Conservation (phyloP, 305 asterid species). For the Striga hermonthica region DNA sequence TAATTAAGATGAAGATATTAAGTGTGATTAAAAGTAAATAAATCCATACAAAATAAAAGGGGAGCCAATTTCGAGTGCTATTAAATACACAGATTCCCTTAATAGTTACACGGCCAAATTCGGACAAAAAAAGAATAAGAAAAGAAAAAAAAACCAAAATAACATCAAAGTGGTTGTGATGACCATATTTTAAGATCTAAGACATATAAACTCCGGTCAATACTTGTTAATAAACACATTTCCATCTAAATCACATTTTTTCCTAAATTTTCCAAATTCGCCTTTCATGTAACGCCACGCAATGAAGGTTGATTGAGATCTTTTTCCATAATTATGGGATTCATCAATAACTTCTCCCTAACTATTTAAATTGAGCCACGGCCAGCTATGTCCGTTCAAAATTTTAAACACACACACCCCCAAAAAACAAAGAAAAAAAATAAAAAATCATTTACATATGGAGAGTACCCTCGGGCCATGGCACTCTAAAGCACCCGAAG, state of each 20-base stretch:
- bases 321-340: slow-evolving; percentile 43
- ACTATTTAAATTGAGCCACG: slow-evolving; percentile 26
- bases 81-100: background rate
- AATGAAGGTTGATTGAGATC: slow-evolving; percentile 40
- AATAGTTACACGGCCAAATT: slow-evolving; percentile 5
- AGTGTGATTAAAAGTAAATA: slow-evolving; percentile 22
- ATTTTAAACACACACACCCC: background rate
- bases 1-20: slow-evolving; percentile 32
- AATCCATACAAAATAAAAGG: slow-evolving; percentile 6
- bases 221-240: slow-evolving; percentile 33
- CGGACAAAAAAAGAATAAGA: background rate
- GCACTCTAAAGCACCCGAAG: slow-evolving; percentile 49
- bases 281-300: slow-evolving; percentile 35
- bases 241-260: slow-evolving; percentile 1
- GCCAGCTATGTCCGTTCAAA: slow-evolving; percentile 24
- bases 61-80: background rate
- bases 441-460: slow-evolving; percentile 31
- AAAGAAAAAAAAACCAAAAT: slow-evolving; percentile 7
- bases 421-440: too few species aligned
- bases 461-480: slow-evolving; percentile 35
- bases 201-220: slow-evolving; percentile 33
- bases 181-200: slow-evolving; percentile 34
- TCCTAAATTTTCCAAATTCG: slow-evolving; percentile 32
- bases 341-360: slow-evolving; percentile 29
- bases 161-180: slow-evolving; percentile 31